Evolutionary conservation across 192 early-diverging fungal species (phyloP).

Genomic region (Anaeromyces robustus): DNA sequence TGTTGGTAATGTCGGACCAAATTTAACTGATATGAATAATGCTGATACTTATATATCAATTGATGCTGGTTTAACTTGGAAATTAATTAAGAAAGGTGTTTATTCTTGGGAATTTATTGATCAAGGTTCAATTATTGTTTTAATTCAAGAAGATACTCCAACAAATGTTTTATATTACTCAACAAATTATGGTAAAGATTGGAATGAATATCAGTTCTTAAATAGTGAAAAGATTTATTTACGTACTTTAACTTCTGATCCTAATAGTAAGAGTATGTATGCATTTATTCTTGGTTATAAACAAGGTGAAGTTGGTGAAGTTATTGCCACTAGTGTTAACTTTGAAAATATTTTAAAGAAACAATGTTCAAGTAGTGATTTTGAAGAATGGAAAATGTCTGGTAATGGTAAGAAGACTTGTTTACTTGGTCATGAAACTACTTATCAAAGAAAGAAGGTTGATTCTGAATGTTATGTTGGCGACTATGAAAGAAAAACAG

Average conservation of each 20-base stretch:
- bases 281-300: slow-evolving; percentile 1
- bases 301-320: not conserved
- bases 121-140: slow-evolving; percentile 1
- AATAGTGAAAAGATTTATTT: slow-evolving; percentile 1
- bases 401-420: not conserved
- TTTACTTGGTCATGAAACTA: slow-evolving; percentile 2
- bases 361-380: not conserved
- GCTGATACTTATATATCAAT: slow-evolving; percentile 1
- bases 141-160: slow-evolving; percentile 1
- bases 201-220: slow-evolving; percentile 3
- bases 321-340: not conserved
- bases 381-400: slow-evolving; percentile 5
- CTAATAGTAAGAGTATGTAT: slow-evolving; percentile 1
- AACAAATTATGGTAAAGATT: slow-evolving; percentile 4
- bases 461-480: slow-evolving; percentile 64
- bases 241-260: slow-evolving; percentile 1
- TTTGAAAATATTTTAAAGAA: slow-evolving; percentile 1
- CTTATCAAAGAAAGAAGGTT: slow-evolving; percentile 60
- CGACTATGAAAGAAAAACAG: slow-evolving; percentile 15
- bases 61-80: slow-evolving; percentile 3
- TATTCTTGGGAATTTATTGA: slow-evolving; percentile 5
- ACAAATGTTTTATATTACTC: slow-evolving; percentile 1
- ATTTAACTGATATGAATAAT: not conserved
- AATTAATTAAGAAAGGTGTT: not conserved
- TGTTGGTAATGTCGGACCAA: slow-evolving; percentile 5